phyloP scores from a whole-genome alignment of 495 filamentous ascomycete species.

The Aspergillus coremiiformis region DNA sequence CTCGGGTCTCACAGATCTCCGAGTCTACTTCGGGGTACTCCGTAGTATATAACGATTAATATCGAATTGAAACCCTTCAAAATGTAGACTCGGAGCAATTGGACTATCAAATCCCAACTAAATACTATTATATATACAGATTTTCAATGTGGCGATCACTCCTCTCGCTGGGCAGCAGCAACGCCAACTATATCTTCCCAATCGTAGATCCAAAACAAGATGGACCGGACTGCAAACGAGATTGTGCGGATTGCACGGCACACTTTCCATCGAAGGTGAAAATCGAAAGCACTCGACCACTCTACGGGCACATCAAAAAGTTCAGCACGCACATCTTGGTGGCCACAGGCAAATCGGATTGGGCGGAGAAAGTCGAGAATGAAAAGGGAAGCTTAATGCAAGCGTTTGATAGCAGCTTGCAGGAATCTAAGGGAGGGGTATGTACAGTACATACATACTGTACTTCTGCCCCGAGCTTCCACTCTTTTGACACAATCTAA shows the following conservation, averaged over 20 bases:
- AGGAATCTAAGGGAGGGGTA: constrained; percentile 67
- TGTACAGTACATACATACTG: constrained; percentile 22
- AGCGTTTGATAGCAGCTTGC: constrained; percentile 54
- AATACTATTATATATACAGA: background rate
- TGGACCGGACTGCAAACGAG: constrained; percentile 76
- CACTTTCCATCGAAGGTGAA: constrained; percentile 64
- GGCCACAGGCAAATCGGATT: constrained; percentile 88
- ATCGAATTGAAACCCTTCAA: background rate
- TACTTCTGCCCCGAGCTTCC: too few relatives aligned
- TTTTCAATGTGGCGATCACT: constrained; percentile 39
- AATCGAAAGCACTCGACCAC: constrained; percentile 62
- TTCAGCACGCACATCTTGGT: constrained; percentile 84
- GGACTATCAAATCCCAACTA: background rate
- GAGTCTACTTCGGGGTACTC: too few relatives aligned
- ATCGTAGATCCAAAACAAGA: constrained; percentile 62
- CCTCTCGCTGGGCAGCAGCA: constrained; percentile 22
- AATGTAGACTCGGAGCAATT: too few relatives aligned
- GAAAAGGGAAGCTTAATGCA: constrained; percentile 91
- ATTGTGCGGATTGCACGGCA: constrained; percentile 74
- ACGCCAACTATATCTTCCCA: constrained; percentile 32
- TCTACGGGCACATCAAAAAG: constrained; percentile 81
- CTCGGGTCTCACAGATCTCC: too few relatives aligned
- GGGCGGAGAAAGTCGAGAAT: constrained; percentile 75
- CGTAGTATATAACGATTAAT: background rate
- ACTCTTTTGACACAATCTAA: background rate